These are phyloP conservation scores for Malania oleifera DNA, from an alignment of 164 flowering plant genomes.

Conservation along the genomic window DNA sequence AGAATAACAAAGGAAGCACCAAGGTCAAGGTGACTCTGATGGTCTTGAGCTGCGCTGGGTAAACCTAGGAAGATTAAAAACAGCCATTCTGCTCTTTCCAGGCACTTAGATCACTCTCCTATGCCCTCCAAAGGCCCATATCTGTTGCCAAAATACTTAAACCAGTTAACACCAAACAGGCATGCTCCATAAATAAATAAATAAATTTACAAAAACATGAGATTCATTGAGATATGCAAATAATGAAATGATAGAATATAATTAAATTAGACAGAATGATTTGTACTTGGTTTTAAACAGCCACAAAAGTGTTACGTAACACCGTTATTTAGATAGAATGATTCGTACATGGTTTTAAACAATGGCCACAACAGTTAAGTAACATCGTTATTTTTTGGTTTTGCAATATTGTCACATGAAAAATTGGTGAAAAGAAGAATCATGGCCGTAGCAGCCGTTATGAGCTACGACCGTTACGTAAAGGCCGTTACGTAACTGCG, in stretches of 20 bases:
- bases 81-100: constrained; percentile 3
- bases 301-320: too few species aligned
- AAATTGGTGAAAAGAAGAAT: too few species aligned
- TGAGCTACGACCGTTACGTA: too few species aligned
- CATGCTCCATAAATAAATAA: neutral
- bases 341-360: too few species aligned
- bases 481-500: too few species aligned
- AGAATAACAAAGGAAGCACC: neutral
- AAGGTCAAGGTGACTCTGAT: neutral
- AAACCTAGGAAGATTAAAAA: neutral
- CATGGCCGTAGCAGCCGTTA: too few species aligned
- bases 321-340: too few species aligned
- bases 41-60: neutral
- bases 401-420: too few species aligned
- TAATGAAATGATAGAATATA: neutral
- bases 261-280: neutral
- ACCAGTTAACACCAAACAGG: neutral
- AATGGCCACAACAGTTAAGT: too few species aligned
- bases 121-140: constrained; percentile 95
- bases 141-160: constrained; percentile 38
- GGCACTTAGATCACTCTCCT: constrained; percentile 47
- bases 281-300: neutral
- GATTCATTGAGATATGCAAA: neutral
- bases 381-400: too few species aligned
- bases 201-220: neutral